phyloP scores from a whole-genome alignment of 1,284 basidiomycete species.

The Leccinum proximum region DNA sequence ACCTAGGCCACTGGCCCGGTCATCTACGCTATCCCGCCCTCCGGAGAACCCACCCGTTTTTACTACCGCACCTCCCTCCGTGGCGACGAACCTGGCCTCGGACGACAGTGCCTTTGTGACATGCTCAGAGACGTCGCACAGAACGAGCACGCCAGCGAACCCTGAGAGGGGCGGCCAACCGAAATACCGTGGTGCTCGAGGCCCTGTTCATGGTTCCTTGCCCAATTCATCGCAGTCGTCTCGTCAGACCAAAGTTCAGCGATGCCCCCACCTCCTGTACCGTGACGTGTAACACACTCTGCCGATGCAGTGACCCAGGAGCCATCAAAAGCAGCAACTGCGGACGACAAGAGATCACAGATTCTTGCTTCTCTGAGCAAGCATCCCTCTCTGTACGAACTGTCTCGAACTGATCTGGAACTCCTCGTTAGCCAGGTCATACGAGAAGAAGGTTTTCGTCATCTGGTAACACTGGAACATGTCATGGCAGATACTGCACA shows the following conservation, averaged over 20 bases:
- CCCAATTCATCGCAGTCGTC: slow-evolving; percentile 31
- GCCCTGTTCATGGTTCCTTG: slow-evolving; percentile 21
- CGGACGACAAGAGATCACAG: slow-evolving; percentile 17
- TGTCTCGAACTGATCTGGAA: slow-evolving; percentile 45
- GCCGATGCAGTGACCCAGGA: slow-evolving; percentile 4
- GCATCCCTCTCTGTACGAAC: slow-evolving; percentile 41
- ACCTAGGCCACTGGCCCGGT: slow-evolving; percentile 3
- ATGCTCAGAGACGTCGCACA: slow-evolving; percentile 26
- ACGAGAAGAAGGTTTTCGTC: slow-evolving; percentile 53
- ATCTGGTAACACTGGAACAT: slow-evolving; percentile 35
- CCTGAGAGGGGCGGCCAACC: slow-evolving; percentile 1
- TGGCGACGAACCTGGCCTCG: slow-evolving; percentile 19
- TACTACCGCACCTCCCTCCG: slow-evolving; percentile 11
- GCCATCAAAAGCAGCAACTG: slow-evolving; percentile 3
- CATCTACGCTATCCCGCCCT: not conserved
- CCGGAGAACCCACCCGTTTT: slow-evolving; percentile 4
- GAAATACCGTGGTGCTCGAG: slow-evolving; percentile 6
- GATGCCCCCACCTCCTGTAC: slow-evolving; percentile 30
- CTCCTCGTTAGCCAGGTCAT: slow-evolving; percentile 48
- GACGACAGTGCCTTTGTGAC: slow-evolving; percentile 30
- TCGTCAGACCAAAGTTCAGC: slow-evolving; percentile 20
- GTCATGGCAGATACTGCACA: slow-evolving; percentile 1
- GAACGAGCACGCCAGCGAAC: slow-evolving; percentile 4
- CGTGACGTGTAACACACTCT: slow-evolving; percentile 9
- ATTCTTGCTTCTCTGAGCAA: slow-evolving; percentile 39